Base-by-base conservation (phyloP, 2,329 filamentous ascomycete species). In the Colletotrichum sp. region DNA sequence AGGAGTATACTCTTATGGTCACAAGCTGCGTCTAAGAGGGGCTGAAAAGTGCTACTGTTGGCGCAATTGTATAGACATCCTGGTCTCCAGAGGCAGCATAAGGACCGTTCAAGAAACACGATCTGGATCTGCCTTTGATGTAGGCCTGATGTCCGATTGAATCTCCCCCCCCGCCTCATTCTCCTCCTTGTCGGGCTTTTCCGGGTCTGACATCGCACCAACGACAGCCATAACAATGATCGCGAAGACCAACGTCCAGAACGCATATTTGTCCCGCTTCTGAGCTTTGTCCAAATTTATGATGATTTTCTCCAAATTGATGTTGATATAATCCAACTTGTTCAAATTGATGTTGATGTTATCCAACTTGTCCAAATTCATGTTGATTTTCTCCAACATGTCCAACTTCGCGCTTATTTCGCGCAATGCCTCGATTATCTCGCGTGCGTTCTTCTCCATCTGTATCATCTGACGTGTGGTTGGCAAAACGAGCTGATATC, bases 141-240 rank as follows among this genome's bases (percentile, higher is more conserved):
- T 18, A n/a, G 39, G 16, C 0, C 8, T 44, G 39, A 0, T 10
- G 18, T 44, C 18, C 0, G 8, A 0, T 44, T 0, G 0, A 3
- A 6, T 6, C 18, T 44, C 39, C n/a, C 1, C 8, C 18, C 0
- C 18, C 18, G 18, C 0, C 39, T 44, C 39, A 0, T 10, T n/a
- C 39, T 44, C 39, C 18, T 18, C 0, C 39, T 44, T 44, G 5
- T 10, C 0, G 39, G 39, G 39, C 18, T 10, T 44, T 44, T 44
- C 0, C 0, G 39, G 39, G 39, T 1, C 39, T 44, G 5, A 2
- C 5, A 44, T 44, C 18, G 18, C 18, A n/a, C 18, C 39, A 3
- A 44, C 39, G 39, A 44, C 0, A 44, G 0, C 16, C 2, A 44
- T n/a, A 0, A 44, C 16, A 10, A n/a, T 44, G 39, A 6, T 44